Base-by-base conservation (phyloP, 441 rosid species). In the Erysimum pusillum region DNA sequence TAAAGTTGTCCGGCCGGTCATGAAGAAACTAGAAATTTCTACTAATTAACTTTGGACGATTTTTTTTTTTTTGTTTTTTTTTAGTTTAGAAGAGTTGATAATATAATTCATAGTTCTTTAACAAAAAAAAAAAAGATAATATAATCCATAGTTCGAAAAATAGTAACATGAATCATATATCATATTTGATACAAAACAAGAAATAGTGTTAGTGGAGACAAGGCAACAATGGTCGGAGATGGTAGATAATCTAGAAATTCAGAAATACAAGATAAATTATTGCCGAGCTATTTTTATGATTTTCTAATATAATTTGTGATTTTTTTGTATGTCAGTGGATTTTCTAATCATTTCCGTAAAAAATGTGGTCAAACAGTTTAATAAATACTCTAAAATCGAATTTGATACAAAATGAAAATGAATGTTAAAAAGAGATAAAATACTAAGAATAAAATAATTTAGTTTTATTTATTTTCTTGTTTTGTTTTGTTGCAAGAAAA, bases 21-120 rank as follows among this genome's bases (percentile, higher is more conserved):
- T n/a, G 32, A 67, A 39, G 13, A 56, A 54, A 35, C 64, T 69
- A 69, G 25, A 53, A 63, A 63, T 54, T 54, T 54, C 59, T 69
- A 48, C 14, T 46, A 41, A 48, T 10, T 46, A 41, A 69, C 42
- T 6, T n/a, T 48, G 1, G 45, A 67, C 5, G 2, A n/a, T n/a
- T n/a, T n/a, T n/a, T n/a, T n/a, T n/a, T n/a, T n/a, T n/a, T n/a
- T n/a, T n/a, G n/a, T n/a, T n/a, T n/a, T n/a, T n/a, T n/a, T n/a
- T n/a, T 39, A 25, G 0, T 58, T 56, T 38, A n/a, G n/a, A 75
- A 58, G 8, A 15, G 5, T n/a, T 53, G 9, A 13, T 13, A 2
- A 28, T 28, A 41, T 22, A 22, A 1, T n/a, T n/a, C n/a, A n/a
- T n/a, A n/a, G n/a, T n/a, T n/a, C n/a, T n/a, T n/a, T n/a, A n/a